Evolutionary conservation across 1,284 basidiomycete species (phyloP).

Genomic region (Cryptococcus jaspeensis): DNA sequence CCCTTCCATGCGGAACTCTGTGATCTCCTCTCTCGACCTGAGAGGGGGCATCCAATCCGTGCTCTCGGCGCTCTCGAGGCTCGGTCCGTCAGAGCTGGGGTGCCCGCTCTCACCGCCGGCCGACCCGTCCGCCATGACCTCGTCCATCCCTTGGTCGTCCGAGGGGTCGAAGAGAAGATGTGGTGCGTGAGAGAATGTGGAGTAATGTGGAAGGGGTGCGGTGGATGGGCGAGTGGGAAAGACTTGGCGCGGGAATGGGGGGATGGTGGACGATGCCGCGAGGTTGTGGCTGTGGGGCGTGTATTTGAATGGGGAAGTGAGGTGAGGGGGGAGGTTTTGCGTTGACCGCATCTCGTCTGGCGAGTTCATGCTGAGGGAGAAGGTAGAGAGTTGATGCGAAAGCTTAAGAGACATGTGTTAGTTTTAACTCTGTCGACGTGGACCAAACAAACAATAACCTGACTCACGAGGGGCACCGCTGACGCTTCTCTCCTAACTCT

Average conservation of each 20-base stretch:
- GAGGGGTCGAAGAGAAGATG: constrained; percentile 9
- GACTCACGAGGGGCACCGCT: constrained; percentile 38
- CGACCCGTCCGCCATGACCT: constrained; percentile 10
- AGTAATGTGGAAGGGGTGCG: constrained; percentile 32
- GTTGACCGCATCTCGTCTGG: constrained; percentile 13
- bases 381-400: constrained; percentile 38
- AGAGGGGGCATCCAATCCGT: constrained; percentile 27
- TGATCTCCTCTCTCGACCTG: constrained; percentile 4
- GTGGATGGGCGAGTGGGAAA: constrained; percentile 21
- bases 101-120: not conserved
- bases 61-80: constrained; percentile 21
- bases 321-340: not conserved
- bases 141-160: not conserved
- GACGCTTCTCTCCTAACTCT: constrained; percentile 32
- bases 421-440: no score
- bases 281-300: constrained; percentile 1
- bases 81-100: constrained; percentile 11
- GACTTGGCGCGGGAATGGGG: no score
- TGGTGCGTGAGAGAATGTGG: constrained; percentile 38
- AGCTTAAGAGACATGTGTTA: constrained; percentile 21
- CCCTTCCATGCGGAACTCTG: constrained; percentile 3
- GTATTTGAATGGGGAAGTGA: constrained; percentile 6
- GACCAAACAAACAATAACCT: not conserved
- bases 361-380: constrained; percentile 35
- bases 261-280: no score